These are phyloP conservation scores for Leptographium lundbergii DNA, from an alignment of 2,329 filamentous ascomycete species.

Conservation along the genomic window DNA sequence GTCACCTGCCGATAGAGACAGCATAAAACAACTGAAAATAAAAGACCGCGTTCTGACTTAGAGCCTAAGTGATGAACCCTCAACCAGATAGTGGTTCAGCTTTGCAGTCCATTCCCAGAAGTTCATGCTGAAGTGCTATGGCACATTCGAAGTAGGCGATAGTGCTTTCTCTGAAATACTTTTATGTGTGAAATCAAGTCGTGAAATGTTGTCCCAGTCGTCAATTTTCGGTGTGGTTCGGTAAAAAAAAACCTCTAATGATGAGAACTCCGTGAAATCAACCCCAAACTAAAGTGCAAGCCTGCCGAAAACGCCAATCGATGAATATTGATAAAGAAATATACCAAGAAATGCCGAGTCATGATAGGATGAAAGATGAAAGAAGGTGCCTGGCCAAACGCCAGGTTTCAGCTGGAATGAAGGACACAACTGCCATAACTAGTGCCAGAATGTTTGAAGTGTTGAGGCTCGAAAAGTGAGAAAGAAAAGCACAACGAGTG, in stretches of 20 bases:
- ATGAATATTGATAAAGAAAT: slow-evolving; percentile 9
- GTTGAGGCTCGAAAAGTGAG: neutral
- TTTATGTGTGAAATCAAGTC: slow-evolving; percentile 1
- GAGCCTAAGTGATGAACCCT: neutral
- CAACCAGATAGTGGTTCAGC: neutral
- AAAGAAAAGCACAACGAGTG: too few relatives aligned
- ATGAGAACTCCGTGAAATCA: neutral
- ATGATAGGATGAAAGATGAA: neutral
- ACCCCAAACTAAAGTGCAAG: neutral
- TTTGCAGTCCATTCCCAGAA: neutral
- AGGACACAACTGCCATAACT: neutral
- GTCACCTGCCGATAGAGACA: neutral
- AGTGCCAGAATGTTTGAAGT: neutral
- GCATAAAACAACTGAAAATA: neutral
- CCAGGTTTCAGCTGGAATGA: neutral
- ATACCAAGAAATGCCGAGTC: neutral
- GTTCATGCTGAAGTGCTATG: neutral
- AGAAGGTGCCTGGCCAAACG: neutral
- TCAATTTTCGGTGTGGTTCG: slow-evolving; percentile 4
- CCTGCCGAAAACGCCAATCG: slow-evolving; percentile 16
- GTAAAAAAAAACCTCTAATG: slow-evolving; percentile 1
- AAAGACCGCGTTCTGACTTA: neutral
- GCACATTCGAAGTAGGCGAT: neutral
- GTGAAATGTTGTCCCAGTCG: slow-evolving; percentile 4
- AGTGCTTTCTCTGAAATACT: neutral